phyloP scores from a whole-genome alignment of 805 yeast species.

The Saccharomycopsis guyanensis region DNA sequence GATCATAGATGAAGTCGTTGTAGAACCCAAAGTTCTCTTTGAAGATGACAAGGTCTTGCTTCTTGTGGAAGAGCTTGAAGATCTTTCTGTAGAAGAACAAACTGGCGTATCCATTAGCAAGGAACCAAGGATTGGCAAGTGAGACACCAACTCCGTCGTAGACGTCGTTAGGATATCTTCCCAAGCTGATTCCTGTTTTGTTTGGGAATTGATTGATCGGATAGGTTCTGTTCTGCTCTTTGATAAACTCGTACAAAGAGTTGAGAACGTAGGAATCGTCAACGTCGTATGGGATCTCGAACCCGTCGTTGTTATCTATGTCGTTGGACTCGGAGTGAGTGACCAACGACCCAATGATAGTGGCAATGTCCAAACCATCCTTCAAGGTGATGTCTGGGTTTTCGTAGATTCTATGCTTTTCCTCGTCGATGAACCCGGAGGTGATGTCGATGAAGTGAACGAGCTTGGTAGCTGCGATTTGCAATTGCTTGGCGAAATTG shows the following conservation, averaged over 20 bases:
- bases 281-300: slow-evolving; percentile 54
- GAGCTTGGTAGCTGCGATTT: not conserved
- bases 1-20: slow-evolving; percentile 25
- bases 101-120: slow-evolving; percentile 62
- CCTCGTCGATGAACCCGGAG: slow-evolving; percentile 11
- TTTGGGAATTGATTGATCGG: slow-evolving; percentile 59
- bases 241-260: slow-evolving; percentile 53
- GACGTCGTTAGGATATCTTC: slow-evolving; percentile 72
- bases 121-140: slow-evolving; percentile 81
- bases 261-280: slow-evolving; percentile 50
- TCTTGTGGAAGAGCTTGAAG: slow-evolving; percentile 32
- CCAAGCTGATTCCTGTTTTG: slow-evolving; percentile 46
- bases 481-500: slow-evolving; percentile 19
- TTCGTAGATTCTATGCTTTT: slow-evolving; percentile 14
- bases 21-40: slow-evolving; percentile 29
- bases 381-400: slow-evolving; percentile 30
- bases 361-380: slow-evolving; percentile 74
- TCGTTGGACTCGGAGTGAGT: slow-evolving; percentile 43
- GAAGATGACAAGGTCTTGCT: slow-evolving; percentile 38
- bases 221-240: slow-evolving; percentile 65
- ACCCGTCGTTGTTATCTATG: slow-evolving; percentile 28
- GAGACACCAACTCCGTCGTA: slow-evolving; percentile 57
- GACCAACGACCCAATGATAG: slow-evolving; percentile 38
- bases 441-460: slow-evolving; percentile 10
- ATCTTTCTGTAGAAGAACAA: slow-evolving; percentile 53